Base-by-base conservation (phyloP, 805 yeast species). In the Kazachstania bromeliacearum region DNA sequence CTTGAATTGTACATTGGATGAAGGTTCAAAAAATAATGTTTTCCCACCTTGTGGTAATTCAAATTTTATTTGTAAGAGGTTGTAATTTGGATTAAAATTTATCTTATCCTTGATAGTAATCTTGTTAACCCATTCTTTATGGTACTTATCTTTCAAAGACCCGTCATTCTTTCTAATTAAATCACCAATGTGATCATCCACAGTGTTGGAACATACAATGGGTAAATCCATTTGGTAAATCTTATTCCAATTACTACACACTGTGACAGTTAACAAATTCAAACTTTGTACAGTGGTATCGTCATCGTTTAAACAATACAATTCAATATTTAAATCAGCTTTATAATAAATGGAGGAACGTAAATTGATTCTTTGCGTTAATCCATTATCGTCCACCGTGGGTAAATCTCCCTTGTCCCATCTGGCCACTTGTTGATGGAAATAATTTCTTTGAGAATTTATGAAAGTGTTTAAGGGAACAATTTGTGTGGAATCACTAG, bases 401-500 rank as follows among this genome's bases (percentile, higher is more conserved):
- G 51, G 53, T 16, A 54, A 36, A 8, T 42, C 41, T 7, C 35
- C 16, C 14, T 44, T 46, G 3, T 38, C 31, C 10, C 36, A 32
- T 25, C 55, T 43, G 8, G 38, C 20, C 4, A 53, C 31, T 31
- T 48, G 53, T 9, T 23, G 18, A 25, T 41, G 47, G 7, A 8
- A 8, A 9, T 28, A 24, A 19, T 30, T 26, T 13, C 13, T 3
- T 8, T 15, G 26, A 5, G 17, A 3, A 3, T 4, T 5, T 5
- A 36, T n/a, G n/a, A n/a, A n/a, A 7, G 17, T 27, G 4, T 48
- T 40, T n/a, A 54, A 30, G 1, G 54, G 53, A 1, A 47, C 45
- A 31, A 37, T 36, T 34, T 48, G 55, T 2, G 51, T 45, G 0
- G 61, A 48, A 29, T 56, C 61, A 13, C 47, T 19, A 17, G 59